Base-by-base conservation (phyloP, 192 early-diverging fungal genomes). In the Spizellomyces sp. region DNA sequence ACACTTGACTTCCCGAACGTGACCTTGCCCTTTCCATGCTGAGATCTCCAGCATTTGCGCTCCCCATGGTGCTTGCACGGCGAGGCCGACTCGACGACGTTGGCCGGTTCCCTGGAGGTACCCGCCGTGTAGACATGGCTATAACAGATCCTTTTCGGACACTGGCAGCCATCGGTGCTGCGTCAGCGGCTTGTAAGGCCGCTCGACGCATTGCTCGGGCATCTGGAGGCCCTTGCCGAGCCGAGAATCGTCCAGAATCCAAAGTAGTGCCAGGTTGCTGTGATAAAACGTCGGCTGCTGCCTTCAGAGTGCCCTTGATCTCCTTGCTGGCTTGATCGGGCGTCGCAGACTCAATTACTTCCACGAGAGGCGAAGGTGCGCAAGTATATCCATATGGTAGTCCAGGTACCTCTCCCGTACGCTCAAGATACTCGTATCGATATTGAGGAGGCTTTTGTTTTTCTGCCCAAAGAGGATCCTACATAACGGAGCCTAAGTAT, bases 361-460 rank as follows among this genome's bases (percentile, higher is more conserved):
- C 78, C 36, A 80, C 58, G 19, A 84, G 62, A 43, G 79, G 60
- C 12, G 61, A 57, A 1, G 86, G 84, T 4, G 76, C 45, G 63
- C 83, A 84, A 15, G 83, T 84, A 66, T 80, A 86, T 43, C 84
- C 80, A 70, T 80, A 71, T 27, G 87, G 84, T 0, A 88, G 43
- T 21, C 79, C 77, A 8, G 85, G 80, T 6, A 83, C 75, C 21
- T 62, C 42, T 2, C 85, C 85, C 17, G 66, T 72, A 19, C 81
- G 70, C 67, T 88, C 87, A 10, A 60, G 43, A 12, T 65, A 77
- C 67, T 88, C 84, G 64, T 85, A 84, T 5, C 67, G 68, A 43
- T 70, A 81, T 27, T 50, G 36, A 48, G 85, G 84, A 5, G 77
- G 61, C 9, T 66, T 71, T 48, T 80, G 78, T 60, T 75, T 72